Base-by-base conservation (phyloP, 2,329 filamentous ascomycete genomes). In the Bipolaris victoriae region DNA sequence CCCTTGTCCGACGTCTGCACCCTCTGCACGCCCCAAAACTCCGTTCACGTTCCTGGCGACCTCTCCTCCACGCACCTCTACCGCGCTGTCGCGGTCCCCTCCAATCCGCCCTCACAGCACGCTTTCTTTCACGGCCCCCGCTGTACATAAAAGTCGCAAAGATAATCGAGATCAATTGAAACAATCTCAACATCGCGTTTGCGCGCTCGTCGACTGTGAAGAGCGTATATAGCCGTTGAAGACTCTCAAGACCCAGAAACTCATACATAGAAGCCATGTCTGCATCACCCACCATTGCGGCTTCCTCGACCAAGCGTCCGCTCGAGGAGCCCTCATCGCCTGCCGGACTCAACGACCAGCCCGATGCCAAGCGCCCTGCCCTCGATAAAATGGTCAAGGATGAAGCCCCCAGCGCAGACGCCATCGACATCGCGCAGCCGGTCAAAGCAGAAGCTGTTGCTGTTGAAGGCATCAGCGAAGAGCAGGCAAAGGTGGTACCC, bases 271-370 rank as follows among this genome's bases (percentile, higher is more conserved):
- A 64, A 72, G 73, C 24, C 50, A 81, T 81, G 79, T 79, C 79
- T 67, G 76, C 78, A 37, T 79, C 78, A 58, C 78, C 80, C 31
- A 80, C 78, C 52, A 77, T 79, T 47, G 77, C 80, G 58, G 79
- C 79, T 61, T 86, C 86, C 49, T 89, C 88, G 57, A 87, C 91
- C 74, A 99, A 99, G 86, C 92, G 95, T 73, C 95, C 95, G 60
- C 87, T 99, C 65, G 95, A 99, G 83, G 95, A 98, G 75, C 90
- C 94, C 10, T 98, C 95, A 16, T 99, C 95, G 9, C 95, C 95
- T 35, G 96, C 92, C 31, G 90, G 90, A 62, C 89, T 90, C 37
- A 92, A 87, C 75, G 95, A 98, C 71, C 93, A 97, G 76, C 95
- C 96, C 52, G 95, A 99, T 69, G 95, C 95, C 62, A 99, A 99